Evolutionary conservation across 2,329 filamentous ascomycete genomes (phyloP).

Genomic region (Fusarium pilosicola): DNA sequence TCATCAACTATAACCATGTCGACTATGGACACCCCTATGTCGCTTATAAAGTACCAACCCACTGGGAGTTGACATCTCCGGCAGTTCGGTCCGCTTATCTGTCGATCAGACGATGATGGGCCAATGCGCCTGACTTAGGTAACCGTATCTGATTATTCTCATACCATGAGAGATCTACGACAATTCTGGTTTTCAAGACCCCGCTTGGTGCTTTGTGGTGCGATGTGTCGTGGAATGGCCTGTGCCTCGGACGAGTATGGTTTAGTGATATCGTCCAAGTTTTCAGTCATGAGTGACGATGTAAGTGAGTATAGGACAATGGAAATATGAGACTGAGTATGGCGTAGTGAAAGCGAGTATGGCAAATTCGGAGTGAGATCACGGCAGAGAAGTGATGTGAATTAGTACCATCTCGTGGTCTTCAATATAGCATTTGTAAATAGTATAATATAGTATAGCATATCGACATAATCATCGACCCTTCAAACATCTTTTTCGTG

Average conservation of each 20-base stretch:
- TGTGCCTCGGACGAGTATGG: conserved; percentile 18
- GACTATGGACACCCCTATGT: neutral
- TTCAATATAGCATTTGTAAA: conserved; percentile 28
- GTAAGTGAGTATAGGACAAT: neutral
- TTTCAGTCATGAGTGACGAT: neutral
- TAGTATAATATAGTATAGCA: conserved; percentile 9
- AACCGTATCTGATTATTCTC: neutral
- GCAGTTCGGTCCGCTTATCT: conserved; percentile 6
- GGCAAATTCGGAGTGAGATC: neutral
- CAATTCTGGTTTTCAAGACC: neutral
- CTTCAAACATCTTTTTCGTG: neutral
- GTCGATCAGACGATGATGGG: conserved; percentile 5
- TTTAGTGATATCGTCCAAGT: neutral
- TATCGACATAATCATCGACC: conserved; percentile 18
- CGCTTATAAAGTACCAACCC: neutral
- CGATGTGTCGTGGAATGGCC: conserved; percentile 9
- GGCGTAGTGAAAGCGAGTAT: neutral
- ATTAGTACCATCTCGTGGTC: conserved; percentile 23
- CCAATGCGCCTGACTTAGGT: neutral
- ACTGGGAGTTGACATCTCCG: neutral
- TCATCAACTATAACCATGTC: neutral
- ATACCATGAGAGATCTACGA: neutral
- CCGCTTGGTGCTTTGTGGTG: conserved; percentile 6
- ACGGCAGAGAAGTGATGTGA: neutral
- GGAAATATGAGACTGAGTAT: neutral